Evolutionary conservation across 495 filamentous ascomycete species (phyloP), one percentile per base, ranked within the genome.

Genomic region (Acidiella bohemica): DNA sequence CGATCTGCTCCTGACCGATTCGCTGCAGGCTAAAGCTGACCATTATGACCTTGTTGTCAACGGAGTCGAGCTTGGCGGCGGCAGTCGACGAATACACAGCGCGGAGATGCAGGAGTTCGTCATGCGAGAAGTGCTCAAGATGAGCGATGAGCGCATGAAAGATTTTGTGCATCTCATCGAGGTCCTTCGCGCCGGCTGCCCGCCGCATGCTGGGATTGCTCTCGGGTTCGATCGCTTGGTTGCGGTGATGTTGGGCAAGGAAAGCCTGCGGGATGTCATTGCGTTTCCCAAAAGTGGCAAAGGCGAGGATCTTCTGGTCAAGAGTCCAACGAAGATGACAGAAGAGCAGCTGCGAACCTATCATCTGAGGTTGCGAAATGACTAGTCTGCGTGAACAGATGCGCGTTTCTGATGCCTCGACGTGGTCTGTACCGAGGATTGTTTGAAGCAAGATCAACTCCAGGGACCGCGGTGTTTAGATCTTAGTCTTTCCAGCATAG

Each of bases 41-140:
- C 83, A 92, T 57, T 97, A 93, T 57, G 90, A 97, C 53, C 70
- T 97, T 12, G 90, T 97, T 10, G 72, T 96, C 42, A 97, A 97
- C 54, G 90, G 90, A 12, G 75, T 94, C 11, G 90, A 97, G 59
- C 70, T 97, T 20, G 90, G 90, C 29, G 90, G 90, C 10, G 90
- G 90, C 8, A 92, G 83, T 58, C 72, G 81, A 9, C 84, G 90
- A 67, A 95, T 96, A 42, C 90, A 97, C 61, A 70, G 83, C 52
- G 76, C 84, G 7, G 69, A 69, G 24, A 66, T 94, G 50, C 90
- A 97, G 56, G 77, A 86, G 49, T 86, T 81, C 49, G 62, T 97
- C 46, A 71, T 97, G 60, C 69, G 76, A 21, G 72, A 92, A 35
- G 72, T 96, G n/a, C 68, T 97, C 19, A 74, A 78, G 53, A 66